Evolutionary conservation across 2,329 filamentous ascomycete species (phyloP).

Genomic region (Celoporthe dispersa): DNA sequence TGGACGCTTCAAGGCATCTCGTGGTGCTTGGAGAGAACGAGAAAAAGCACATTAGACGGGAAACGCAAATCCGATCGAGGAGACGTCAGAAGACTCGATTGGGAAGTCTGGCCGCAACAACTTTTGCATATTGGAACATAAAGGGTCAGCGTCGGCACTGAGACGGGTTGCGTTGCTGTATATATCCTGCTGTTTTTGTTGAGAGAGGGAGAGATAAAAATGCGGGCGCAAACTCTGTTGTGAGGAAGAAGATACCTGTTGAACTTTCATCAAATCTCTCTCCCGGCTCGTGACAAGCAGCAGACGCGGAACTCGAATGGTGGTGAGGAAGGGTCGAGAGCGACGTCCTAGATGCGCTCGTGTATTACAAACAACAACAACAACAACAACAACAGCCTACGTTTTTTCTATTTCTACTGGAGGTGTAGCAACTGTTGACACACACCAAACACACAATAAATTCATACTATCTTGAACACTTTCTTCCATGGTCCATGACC

Average conservation of each 20-base stretch:
- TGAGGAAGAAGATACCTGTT: constrained; percentile 22
- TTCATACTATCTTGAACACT: background rate
- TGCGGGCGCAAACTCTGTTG: background rate
- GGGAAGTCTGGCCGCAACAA: background rate
- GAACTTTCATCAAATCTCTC: background rate
- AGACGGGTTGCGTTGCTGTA: constrained; percentile 5
- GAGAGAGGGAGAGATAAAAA: background rate
- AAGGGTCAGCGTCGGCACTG: background rate
- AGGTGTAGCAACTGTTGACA: background rate
- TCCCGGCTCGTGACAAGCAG: background rate
- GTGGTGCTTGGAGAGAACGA: constrained; percentile 16
- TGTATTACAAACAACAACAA: background rate
- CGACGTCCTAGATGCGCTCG: background rate
- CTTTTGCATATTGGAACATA: constrained; percentile 4
- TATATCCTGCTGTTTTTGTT: background rate
- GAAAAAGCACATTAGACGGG: constrained; percentile 29
- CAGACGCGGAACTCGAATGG: background rate
- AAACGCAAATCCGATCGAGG: background rate
- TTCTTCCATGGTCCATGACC: background rate
- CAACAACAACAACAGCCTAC: background rate
- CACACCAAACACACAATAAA: background rate
- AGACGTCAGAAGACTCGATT: background rate
- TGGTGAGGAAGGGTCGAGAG: background rate
- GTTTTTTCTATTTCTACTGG: background rate
- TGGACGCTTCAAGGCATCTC: background rate